Conservation (phyloP, 345 rosid species). For the Bruguiera sexangula region DNA sequence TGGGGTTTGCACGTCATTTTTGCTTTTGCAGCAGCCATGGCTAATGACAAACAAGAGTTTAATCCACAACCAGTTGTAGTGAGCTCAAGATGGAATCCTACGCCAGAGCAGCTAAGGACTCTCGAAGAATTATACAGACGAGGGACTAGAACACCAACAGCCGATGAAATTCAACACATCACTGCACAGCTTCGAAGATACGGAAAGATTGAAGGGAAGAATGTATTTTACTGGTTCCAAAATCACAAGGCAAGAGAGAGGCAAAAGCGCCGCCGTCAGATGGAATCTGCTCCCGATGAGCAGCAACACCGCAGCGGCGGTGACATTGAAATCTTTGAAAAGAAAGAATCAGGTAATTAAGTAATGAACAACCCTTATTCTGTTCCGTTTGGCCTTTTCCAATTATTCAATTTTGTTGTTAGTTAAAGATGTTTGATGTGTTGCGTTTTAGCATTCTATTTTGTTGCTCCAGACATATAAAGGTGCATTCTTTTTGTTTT, state of each 20-base stretch:
- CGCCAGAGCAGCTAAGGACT: slow-evolving; percentile 77
- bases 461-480: slow-evolving; percentile 28
- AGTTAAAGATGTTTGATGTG: slow-evolving; percentile 13
- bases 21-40: slow-evolving; percentile 26
- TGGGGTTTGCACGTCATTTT: background rate
- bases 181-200: slow-evolving; percentile 76
- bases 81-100: slow-evolving; percentile 95
- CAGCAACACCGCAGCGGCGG: slow-evolving; percentile 17
- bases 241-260: slow-evolving; percentile 95
- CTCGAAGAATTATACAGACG: slow-evolving; percentile 79
- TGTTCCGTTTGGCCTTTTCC: slow-evolving; percentile 16
- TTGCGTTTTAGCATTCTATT: slow-evolving; percentile 16
- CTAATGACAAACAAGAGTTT: slow-evolving; percentile 63
- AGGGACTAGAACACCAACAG: slow-evolving; percentile 88
- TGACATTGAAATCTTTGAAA: slow-evolving; percentile 39
- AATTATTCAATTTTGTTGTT: slow-evolving; percentile 21
- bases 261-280: slow-evolving; percentile 76
- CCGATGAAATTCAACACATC: slow-evolving; percentile 88
- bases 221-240: slow-evolving; percentile 97
- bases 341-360: slow-evolving; percentile 50
- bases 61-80: slow-evolving; percentile 60
- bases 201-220: slow-evolving; percentile 96
- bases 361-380: slow-evolving; percentile 15
- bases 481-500: slow-evolving; percentile 44
- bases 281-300: slow-evolving; percentile 47